These are phyloP conservation scores for Taphrina betulina DNA, from an alignment of 1,139 yeast genomes.

Conservation along the genomic window DNA sequence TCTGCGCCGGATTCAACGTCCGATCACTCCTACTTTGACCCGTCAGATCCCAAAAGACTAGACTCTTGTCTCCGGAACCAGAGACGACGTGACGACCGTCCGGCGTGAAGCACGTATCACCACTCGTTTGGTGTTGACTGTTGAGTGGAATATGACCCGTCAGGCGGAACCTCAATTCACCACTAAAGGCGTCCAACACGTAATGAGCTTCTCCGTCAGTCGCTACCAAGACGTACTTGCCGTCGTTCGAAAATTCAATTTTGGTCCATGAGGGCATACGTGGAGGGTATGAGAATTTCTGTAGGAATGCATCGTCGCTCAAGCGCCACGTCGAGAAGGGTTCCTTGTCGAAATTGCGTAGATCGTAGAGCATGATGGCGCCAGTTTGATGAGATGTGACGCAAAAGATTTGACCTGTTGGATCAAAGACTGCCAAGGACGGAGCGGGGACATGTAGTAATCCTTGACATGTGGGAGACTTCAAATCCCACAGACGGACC, in stretches of 20 bases:
- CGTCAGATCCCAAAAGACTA: constrained; percentile 64
- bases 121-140: constrained; percentile 42
- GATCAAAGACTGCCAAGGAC: constrained; percentile 67
- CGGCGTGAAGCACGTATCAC: constrained; percentile 71
- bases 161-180: constrained; percentile 46
- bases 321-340: constrained; percentile 51
- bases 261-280: constrained; percentile 53
- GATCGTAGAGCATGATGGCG: constrained; percentile 60
- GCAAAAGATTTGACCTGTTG: constrained; percentile 78
- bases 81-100: constrained; percentile 73
- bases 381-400: constrained; percentile 56
- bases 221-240: constrained; percentile 66
- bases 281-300: constrained; percentile 42
- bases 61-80: constrained; percentile 55
- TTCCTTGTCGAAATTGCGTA: constrained; percentile 56
- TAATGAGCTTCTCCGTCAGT: constrained; percentile 58
- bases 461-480: constrained; percentile 56
- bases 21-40: constrained; percentile 42
- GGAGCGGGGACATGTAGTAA: constrained; percentile 60
- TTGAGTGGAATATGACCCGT: constrained; percentile 29
- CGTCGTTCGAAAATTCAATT: constrained; percentile 80
- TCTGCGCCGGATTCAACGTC: constrained; percentile 40
- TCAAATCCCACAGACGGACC: constrained; percentile 81
- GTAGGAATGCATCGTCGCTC: constrained; percentile 33
- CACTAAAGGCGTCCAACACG: constrained; percentile 70